Evolutionary conservation across 352 stramenopile genomes (phyloP).

Genomic region (Pythium phragmiticola): DNA sequence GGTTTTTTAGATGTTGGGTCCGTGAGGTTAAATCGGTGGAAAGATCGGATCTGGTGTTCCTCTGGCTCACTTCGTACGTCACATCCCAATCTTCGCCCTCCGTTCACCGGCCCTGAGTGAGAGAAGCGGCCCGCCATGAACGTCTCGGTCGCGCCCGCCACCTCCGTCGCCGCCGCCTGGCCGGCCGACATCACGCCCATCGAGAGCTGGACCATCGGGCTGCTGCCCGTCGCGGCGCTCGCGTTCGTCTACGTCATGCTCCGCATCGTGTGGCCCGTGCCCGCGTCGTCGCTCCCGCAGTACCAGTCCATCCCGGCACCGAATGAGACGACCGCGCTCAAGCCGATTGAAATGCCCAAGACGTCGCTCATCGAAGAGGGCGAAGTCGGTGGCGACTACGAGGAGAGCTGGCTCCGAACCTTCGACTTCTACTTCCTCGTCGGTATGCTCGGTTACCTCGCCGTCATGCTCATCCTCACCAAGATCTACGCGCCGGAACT

Average conservation of each 20-base stretch:
- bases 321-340: slow-evolving; percentile 36
- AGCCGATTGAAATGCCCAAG: slow-evolving; percentile 41
- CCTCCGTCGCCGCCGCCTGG: slow-evolving; percentile 27
- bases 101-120: neutral
- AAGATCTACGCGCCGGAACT: slow-evolving; percentile 44
- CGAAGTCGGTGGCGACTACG: slow-evolving; percentile 54
- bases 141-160: slow-evolving; percentile 7
- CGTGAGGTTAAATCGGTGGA: neutral
- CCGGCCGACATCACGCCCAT: slow-evolving; percentile 42
- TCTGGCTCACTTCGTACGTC: too few relatives aligned
- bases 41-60: neutral
- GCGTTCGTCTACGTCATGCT: slow-evolving; percentile 64
- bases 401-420: slow-evolving; percentile 50
- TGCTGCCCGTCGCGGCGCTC: slow-evolving; percentile 47
- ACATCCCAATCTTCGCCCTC: too few relatives aligned
- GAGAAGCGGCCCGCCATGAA: slow-evolving; percentile 1
- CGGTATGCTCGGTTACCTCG: slow-evolving; percentile 47
- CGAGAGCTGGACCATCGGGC: slow-evolving; percentile 37
- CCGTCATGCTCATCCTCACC: slow-evolving; percentile 42
- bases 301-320: slow-evolving; percentile 35
- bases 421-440: slow-evolving; percentile 60
- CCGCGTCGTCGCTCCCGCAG: slow-evolving; percentile 36
- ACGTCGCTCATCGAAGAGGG: slow-evolving; percentile 60
- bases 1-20: slow-evolving; percentile 3
- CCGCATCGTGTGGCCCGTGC: slow-evolving; percentile 59